Evolutionary conservation across 352 stramenopile genomes (phyloP), one percentile per base, ranked within the genome.

Genomic region (Salisapilia sapeloensis): DNA sequence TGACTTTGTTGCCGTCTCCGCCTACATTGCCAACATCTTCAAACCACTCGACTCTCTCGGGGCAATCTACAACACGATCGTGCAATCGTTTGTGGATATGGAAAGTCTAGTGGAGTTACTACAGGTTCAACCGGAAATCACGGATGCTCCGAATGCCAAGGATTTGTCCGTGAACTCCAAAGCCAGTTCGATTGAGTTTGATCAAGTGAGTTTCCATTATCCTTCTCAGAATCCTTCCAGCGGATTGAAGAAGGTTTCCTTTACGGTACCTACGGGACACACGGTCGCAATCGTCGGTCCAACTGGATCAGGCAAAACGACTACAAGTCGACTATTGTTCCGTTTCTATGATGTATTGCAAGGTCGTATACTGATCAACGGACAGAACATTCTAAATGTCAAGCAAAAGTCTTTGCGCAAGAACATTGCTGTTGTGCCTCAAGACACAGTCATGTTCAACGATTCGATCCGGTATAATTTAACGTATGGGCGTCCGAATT

Each of bases 401-500:
- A 85, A 60, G 10, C 84, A 96, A 38, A 80, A 81, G 35, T 93
- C 64, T 38, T 61, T 98, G 14, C 71, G 94, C 33, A 42, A 58
- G 22, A 51, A 50, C 21, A 93, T 98, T 35, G 93, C 92, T 6
- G 92, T 98, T 19, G 93, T 99, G 5, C 89, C 93, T 0, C 95
- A 99, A 29, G 85, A 96, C 47, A 91, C 86, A 4, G 72, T 84
- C 44, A 83, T 99, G 57, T 99, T 99, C 63, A 97, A 97, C 50
- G 93, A 97, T 55, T 93, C 85, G 6, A 83, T 98, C 31, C 61
- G 65, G 6, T 86, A 95, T 53, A 98, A 98, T 42, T 75, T 98
- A 79, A 46, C 66, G 24, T 97, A 97, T 46, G 89, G 86, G 12
- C 67, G 69, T 4, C 60, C 71, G 18, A 56, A 76, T 30, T 92